Evolutionary conservation across 257 asterid genomes (phyloP), one percentile per base, ranked within the genome.

Genomic region (Jaltomata sinuosa): DNA sequence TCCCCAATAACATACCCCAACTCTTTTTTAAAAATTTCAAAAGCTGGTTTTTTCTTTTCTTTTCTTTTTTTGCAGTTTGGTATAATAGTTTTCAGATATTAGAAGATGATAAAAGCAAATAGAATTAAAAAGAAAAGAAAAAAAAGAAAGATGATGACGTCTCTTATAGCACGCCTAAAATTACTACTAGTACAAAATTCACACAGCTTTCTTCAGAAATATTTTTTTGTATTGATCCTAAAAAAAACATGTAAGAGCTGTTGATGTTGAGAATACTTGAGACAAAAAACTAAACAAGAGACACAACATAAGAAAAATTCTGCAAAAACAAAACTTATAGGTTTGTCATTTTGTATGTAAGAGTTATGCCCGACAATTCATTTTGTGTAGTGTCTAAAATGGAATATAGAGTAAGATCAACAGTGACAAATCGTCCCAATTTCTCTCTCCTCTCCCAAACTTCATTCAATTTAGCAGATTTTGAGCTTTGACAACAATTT

Each of bases 161-260:
- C 34, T 74, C 27, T 83, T 84, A 52, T 86, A 86, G 94, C 97
- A 94, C 94, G 97, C 98, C 89, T 89, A 77, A 77, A n/a, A 29
- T 77, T 15, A 47, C 68, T 4, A 62, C 49, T 84, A 74, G 57
- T 81, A 57, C 88, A 82, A 83, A 80, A 36, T 68, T 54, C 62
- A 31, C 62, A 84, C 87, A 34, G 85, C 76, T 81, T 81, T 36
- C 64, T 25, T 83, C 68, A 18, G 34, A 34, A 29, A 67, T 68
- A 0, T 47, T 76, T n/a, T 74, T 77, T 49, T 59, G 84, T 81
- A 81, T 65, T 83, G 85, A 83, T 84, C 59, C 85, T 81, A 67
- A 89, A 83, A 34, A 42, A 14, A 79, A 85, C 84, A 88, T 83
- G 32, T 69, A 81, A 91, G 94, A 93, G 94, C 25, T 47, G 55